Evolutionary conservation across 179 eudicot species (phyloP).

Genomic region (Pouteria campechiana): DNA sequence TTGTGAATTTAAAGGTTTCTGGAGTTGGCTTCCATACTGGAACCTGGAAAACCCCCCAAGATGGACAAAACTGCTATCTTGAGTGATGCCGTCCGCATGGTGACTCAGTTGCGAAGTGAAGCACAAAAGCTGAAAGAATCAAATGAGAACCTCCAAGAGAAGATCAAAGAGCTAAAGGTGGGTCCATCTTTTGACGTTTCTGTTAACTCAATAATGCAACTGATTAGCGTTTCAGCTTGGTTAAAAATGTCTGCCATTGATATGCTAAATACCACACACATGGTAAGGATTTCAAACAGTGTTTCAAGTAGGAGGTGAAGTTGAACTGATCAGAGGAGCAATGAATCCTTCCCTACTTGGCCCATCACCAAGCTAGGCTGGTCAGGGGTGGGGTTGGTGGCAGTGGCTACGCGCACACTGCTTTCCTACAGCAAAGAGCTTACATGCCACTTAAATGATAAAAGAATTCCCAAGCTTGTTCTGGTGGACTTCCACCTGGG

Average conservation of each 20-base stretch:
- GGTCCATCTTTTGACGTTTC: neutral
- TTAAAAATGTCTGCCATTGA: neutral
- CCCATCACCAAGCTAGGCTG: too few species aligned
- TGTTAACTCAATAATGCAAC: neutral
- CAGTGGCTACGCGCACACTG: too few species aligned
- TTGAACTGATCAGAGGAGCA: too few species aligned
- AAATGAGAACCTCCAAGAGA: constrained; percentile 16
- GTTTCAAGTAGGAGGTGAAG: too few species aligned
- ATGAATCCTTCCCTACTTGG: too few species aligned
- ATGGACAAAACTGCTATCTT: constrained; percentile 35
- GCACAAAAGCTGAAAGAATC: constrained; percentile 33
- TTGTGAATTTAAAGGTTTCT: constrained; percentile 38
- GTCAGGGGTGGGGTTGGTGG: too few species aligned
- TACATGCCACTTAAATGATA: too few species aligned
- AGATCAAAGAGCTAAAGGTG: constrained; percentile 40
- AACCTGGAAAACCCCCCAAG: constrained; percentile 33
- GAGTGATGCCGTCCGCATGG: constrained; percentile 33
- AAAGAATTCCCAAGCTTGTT: too few species aligned
- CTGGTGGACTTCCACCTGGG: too few species aligned
- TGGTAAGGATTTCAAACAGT: too few species aligned
- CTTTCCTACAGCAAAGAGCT: too few species aligned
- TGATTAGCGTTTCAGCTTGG: too few species aligned
- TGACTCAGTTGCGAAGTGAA: constrained; percentile 32
- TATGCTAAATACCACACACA: neutral
- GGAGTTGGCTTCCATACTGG: constrained; percentile 30